Evolutionary conservation across 2,329 filamentous ascomycete species (phyloP).

Genomic region (Fusarium anguioides): DNA sequence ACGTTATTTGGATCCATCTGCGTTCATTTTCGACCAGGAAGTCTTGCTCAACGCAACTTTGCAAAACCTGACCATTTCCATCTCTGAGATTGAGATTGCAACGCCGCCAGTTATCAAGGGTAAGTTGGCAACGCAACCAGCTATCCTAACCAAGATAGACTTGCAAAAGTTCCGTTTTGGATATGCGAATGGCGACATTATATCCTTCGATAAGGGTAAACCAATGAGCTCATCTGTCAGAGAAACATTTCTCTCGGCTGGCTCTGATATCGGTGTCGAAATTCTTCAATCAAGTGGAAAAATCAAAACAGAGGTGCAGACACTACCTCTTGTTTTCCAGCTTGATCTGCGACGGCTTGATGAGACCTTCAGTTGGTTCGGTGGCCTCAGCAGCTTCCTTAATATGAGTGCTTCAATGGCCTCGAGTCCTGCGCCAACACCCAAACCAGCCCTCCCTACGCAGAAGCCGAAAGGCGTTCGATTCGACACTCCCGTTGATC

Average conservation of each 20-base stretch:
- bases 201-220: slow-evolving; percentile 69
- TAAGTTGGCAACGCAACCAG: slow-evolving; percentile 44
- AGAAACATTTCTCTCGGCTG: slow-evolving; percentile 67
- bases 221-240: slow-evolving; percentile 69
- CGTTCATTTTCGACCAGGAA: slow-evolving; percentile 58
- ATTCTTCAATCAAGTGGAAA: slow-evolving; percentile 58
- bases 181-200: slow-evolving; percentile 70
- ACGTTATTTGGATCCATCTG: slow-evolving; percentile 55
- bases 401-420: slow-evolving; percentile 88
- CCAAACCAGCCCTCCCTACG: slow-evolving; percentile 51
- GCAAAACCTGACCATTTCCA: slow-evolving; percentile 54
- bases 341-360: slow-evolving; percentile 85
- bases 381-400: slow-evolving; percentile 89
- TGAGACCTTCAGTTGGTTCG: slow-evolving; percentile 88
- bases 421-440: slow-evolving; percentile 70
- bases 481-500: slow-evolving; percentile 65
- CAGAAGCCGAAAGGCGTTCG: slow-evolving; percentile 67
- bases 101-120: slow-evolving; percentile 16
- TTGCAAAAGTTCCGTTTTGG: slow-evolving; percentile 71
- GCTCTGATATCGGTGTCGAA: slow-evolving; percentile 68
- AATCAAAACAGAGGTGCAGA: slow-evolving; percentile 73
- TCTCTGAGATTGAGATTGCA: slow-evolving; percentile 38
- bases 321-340: slow-evolving; percentile 79
- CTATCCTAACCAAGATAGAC: slow-evolving; percentile 54
- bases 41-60: slow-evolving; percentile 64